Conservation (phyloP, 768 basidiomycete genomes). For the Lactifluus volemus region DNA sequence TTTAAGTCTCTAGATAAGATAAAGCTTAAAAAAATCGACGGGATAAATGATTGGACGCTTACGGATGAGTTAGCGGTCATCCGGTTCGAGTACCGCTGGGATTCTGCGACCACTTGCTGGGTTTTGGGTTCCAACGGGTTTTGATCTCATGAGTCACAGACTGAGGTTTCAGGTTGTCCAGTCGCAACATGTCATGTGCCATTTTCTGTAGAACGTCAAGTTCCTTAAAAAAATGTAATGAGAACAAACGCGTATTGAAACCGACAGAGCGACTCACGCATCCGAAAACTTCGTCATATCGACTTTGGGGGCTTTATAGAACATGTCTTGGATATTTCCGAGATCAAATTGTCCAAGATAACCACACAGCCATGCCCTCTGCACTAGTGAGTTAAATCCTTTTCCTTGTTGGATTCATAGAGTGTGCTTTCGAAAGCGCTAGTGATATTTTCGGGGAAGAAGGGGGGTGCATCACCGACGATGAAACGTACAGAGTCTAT, state of each 20-base stretch:
- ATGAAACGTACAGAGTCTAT: constrained; percentile 32
- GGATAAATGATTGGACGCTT: neutral
- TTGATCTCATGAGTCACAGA: constrained; percentile 8
- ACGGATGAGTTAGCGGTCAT: neutral
- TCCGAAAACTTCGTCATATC: constrained; percentile 33
- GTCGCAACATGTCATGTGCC: constrained; percentile 4
- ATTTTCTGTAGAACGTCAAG: constrained; percentile 9
- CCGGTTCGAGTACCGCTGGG: constrained; percentile 12
- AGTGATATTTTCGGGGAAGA: constrained; percentile 21
- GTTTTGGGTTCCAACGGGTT: constrained; percentile 5
- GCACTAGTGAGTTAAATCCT: constrained; percentile 17
- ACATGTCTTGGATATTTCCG: constrained; percentile 27
- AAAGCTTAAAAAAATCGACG: neutral
- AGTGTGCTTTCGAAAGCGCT: constrained; percentile 18
- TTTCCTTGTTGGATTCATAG: constrained; percentile 13
- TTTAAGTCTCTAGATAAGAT: constrained; percentile 13
- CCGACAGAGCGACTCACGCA: constrained; percentile 25
- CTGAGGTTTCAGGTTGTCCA: constrained; percentile 6
- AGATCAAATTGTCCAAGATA: constrained; percentile 36
- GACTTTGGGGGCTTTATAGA: constrained; percentile 36
- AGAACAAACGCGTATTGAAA: neutral
- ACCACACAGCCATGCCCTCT: constrained; percentile 26
- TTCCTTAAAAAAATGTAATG: neutral
- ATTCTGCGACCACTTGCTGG: constrained; percentile 8
- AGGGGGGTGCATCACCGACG: constrained; percentile 11